These are phyloP conservation scores for Penicillium canariense DNA, from an alignment of 495 filamentous ascomycete species.

Conservation along the genomic window DNA sequence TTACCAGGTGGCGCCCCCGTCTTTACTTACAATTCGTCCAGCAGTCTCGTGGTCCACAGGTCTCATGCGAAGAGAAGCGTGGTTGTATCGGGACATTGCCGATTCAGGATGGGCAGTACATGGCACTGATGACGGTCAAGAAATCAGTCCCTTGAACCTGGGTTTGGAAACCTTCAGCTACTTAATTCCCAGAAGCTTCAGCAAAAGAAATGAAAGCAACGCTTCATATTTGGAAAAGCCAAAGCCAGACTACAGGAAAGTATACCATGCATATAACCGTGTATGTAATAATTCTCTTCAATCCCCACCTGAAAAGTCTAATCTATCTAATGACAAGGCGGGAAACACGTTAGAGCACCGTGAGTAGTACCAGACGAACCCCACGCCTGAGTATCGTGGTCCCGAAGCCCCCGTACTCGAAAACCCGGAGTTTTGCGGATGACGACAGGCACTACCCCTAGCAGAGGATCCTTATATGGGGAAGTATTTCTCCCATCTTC, in stretches of 20 bases:
- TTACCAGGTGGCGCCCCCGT: slow-evolving; percentile 8
- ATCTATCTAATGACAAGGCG: slow-evolving; percentile 1
- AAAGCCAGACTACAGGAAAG: not conserved
- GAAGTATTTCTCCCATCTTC: not conserved
- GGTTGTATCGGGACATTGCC: not conserved
- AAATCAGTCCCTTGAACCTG: not conserved
- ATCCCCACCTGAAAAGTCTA: slow-evolving; percentile 10
- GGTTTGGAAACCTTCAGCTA: not conserved
- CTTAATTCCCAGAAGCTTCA: too few relatives aligned
- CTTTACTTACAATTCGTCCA: slow-evolving; percentile 11
- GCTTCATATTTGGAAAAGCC: not conserved
- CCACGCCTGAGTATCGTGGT: slow-evolving; percentile 11
- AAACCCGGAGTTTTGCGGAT: slow-evolving; percentile 22
- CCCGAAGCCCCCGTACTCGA: slow-evolving; percentile 4
- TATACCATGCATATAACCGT: not conserved
- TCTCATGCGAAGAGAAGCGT: slow-evolving; percentile 3
- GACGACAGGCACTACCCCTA: slow-evolving; percentile 13
- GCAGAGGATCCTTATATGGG: slow-evolving; percentile 5
- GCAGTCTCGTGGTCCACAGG: slow-evolving; percentile 16
- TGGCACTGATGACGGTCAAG: not conserved
- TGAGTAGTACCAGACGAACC: slow-evolving; percentile 8
- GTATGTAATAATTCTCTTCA: not conserved
- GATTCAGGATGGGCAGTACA: not conserved
- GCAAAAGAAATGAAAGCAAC: too few relatives aligned
- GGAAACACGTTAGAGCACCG: slow-evolving; percentile 10